Conservation (phyloP, 495 filamentous ascomycete species). For the Massariosphaeria phaeospora region DNA sequence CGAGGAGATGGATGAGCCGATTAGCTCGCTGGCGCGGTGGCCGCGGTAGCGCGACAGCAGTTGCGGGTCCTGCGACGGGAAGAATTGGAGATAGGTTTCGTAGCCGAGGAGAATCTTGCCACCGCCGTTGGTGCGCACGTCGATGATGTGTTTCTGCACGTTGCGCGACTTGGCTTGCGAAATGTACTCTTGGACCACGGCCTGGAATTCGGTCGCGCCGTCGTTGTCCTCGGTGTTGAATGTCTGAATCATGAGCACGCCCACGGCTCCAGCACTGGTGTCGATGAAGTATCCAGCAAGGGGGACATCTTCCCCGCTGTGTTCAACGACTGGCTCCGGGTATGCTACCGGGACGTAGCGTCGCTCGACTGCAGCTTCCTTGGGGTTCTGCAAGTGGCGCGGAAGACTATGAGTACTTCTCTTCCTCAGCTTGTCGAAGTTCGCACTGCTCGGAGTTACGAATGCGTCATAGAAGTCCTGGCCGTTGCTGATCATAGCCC, state of each 20-base stretch:
- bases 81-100: constrained; percentile 41
- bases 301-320: constrained; percentile 15
- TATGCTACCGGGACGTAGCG: constrained; percentile 18
- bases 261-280: constrained; percentile 14
- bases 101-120: constrained; percentile 41
- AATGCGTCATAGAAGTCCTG: constrained; percentile 24
- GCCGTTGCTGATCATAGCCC: constrained; percentile 17
- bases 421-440: constrained; percentile 19
- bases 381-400: constrained; percentile 7
- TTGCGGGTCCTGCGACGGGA: constrained; percentile 37
- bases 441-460: neutral
- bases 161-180: constrained; percentile 14
- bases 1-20: constrained; percentile 21
- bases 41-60: constrained; percentile 26
- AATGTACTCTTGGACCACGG: constrained; percentile 24
- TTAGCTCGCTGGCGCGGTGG: constrained; percentile 16
- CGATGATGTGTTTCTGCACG: constrained; percentile 39
- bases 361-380: constrained; percentile 2
- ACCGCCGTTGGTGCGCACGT: constrained; percentile 41
- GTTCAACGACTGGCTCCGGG: constrained; percentile 20
- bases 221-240: constrained; percentile 23
- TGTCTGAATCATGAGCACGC: constrained; percentile 30
- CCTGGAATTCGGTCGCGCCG: constrained; percentile 22
- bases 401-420: constrained; percentile 16
- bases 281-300: constrained; percentile 33